These are phyloP conservation scores for Triadica sebifera DNA, from an alignment of 345 rosid genomes.

Conservation along the genomic window DNA sequence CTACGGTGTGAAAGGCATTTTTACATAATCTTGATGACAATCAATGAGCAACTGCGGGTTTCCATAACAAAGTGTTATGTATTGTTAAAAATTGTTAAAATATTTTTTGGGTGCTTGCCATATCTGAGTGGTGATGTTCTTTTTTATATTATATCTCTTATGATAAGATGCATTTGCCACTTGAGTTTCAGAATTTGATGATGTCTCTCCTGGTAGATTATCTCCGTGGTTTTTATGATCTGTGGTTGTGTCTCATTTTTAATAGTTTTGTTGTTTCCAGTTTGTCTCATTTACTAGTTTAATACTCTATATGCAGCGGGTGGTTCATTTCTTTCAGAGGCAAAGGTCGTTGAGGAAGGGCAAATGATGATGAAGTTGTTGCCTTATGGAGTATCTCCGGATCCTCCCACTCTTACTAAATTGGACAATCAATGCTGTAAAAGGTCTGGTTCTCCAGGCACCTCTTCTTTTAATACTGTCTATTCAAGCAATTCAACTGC, in stretches of 20 bases:
- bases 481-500: constrained; percentile 36
- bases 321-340: constrained; percentile 34
- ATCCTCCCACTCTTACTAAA: constrained; percentile 29
- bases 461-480: constrained; percentile 26
- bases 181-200: not conserved
- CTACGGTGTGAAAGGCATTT: not conserved
- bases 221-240: not conserved
- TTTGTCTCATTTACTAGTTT: constrained; percentile 15
- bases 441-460: constrained; percentile 34
- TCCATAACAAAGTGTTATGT: not conserved
- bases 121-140: not conserved
- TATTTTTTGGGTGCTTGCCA: not conserved
- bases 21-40: constrained; percentile 1
- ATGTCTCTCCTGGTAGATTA: not conserved
- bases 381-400: constrained; percentile 32
- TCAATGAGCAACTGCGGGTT: not conserved
- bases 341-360: constrained; percentile 41
- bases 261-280: not conserved
- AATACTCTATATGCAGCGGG: constrained; percentile 33
- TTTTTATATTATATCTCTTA: not conserved
- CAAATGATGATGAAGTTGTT: constrained; percentile 9
- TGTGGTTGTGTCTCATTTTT: not conserved
- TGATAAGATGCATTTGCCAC: not conserved
- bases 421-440: constrained; percentile 39
- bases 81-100: not conserved